These are phyloP conservation scores for Murraya paniculata DNA, from an alignment of 345 rosid species.

Conservation along the genomic window DNA sequence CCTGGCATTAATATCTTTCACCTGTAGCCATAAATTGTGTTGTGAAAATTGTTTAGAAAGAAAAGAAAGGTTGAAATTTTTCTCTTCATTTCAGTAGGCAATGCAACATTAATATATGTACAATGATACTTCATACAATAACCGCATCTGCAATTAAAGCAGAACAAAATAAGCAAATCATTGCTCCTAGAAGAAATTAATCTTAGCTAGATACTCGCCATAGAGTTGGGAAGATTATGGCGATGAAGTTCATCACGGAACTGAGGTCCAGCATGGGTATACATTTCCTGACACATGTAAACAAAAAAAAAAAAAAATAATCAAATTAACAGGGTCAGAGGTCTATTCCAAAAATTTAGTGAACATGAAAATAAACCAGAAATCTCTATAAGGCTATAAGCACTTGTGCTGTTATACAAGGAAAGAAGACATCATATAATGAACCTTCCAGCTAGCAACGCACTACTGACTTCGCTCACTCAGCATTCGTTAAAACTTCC, in stretches of 20 bases:
- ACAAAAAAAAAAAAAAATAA: background rate
- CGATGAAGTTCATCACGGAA: slow-evolving; percentile 98
- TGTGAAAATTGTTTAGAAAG: background rate
- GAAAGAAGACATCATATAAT: background rate
- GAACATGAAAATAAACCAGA: background rate
- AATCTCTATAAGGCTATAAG: background rate
- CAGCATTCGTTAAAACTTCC: background rate
- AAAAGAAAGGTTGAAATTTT: background rate
- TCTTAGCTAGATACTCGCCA: slow-evolving; percentile 51
- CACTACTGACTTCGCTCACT: background rate
- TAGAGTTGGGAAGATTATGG: slow-evolving; percentile 74
- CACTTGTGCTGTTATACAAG: background rate
- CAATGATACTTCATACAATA: background rate
- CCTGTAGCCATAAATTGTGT: slow-evolving; percentile 43
- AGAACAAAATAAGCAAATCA: background rate
- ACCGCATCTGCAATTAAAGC: slow-evolving; percentile 1
- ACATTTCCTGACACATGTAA: slow-evolving; percentile 73
- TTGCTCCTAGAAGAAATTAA: background rate
- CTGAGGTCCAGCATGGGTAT: slow-evolving; percentile 79
- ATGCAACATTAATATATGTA: background rate
- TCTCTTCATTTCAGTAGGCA: background rate
- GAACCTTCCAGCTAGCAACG: slow-evolving; percentile 6
- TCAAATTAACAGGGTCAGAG: background rate
- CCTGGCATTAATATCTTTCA: slow-evolving; percentile 95
- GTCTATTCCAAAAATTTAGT: background rate